Conservation (phyloP, 2,329 filamentous ascomycete genomes). For the Penicillium palitans region DNA sequence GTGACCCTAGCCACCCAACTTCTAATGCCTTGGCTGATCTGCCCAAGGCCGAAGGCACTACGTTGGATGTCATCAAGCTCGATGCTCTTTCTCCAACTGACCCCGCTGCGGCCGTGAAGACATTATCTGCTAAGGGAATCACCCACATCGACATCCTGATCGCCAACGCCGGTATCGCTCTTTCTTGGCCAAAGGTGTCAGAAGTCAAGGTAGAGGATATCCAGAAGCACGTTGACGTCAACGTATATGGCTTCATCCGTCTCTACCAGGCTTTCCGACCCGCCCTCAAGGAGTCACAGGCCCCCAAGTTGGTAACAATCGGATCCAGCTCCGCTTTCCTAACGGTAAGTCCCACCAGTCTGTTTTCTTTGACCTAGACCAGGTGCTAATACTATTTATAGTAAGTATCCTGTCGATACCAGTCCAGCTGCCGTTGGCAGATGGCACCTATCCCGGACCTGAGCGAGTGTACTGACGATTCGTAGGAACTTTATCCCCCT, state of each 20-base stretch:
- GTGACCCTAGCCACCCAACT: not conserved
- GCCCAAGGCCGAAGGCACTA: not conserved
- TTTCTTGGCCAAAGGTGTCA: not conserved
- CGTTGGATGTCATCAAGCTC: not conserved
- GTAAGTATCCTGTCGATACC: not conserved
- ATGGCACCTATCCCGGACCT: not conserved
- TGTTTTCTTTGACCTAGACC: not conserved
- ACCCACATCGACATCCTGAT: not conserved
- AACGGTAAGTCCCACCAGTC: not conserved
- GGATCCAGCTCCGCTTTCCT: not conserved
- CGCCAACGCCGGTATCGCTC: not conserved
- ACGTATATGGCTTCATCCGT: not conserved
- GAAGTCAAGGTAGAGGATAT: not conserved
- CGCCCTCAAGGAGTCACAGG: not conserved
- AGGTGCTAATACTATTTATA: not conserved
- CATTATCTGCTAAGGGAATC: not conserved
- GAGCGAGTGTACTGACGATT: not conserved
- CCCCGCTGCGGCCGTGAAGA: not conserved
- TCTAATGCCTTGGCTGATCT: not conserved
- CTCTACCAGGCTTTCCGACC: not conserved
- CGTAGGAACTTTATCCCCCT: not conserved
- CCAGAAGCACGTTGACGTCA: not conserved
- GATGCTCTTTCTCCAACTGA: not conserved
- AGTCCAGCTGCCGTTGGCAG: not conserved
- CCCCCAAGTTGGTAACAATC: not conserved